Conservation (phyloP, 352 stramenopile species). For the Peronospora destructor region DNA sequence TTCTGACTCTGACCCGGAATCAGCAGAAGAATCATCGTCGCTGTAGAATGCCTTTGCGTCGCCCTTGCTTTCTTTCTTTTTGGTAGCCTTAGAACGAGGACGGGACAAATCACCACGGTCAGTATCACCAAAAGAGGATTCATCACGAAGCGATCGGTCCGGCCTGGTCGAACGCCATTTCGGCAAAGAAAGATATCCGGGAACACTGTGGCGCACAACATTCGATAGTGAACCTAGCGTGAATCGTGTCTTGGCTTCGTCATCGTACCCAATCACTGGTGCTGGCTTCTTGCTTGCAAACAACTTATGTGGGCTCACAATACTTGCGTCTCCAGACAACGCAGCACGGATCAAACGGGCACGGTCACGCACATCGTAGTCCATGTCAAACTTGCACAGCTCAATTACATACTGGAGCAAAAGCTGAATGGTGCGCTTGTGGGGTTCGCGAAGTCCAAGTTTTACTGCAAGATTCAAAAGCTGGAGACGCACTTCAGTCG, state of each 20-base stretch:
- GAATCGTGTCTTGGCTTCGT: conserved; percentile 70
- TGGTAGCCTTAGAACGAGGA: conserved; percentile 17
- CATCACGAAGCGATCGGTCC: conserved; percentile 70
- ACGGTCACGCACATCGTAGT: conserved; percentile 90
- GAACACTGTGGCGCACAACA: conserved; percentile 78
- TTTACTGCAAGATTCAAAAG: conserved; percentile 91
- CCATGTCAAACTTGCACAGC: conserved; percentile 87
- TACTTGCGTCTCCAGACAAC: conserved; percentile 45
- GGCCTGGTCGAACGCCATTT: conserved; percentile 66
- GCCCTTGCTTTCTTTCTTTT: conserved; percentile 35
- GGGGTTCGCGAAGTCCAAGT: conserved; percentile 66
- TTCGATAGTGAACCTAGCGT: conserved; percentile 83
- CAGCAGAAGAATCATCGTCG: conserved; percentile 46
- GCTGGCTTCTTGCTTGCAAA: conserved; percentile 78
- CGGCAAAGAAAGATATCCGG: conserved; percentile 71
- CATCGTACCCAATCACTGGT: conserved; percentile 63
- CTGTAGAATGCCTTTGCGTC: conserved; percentile 58
- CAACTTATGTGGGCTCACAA: conserved; percentile 67
- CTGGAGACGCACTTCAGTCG: conserved; percentile 84
- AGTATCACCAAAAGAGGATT: conserved; percentile 41
- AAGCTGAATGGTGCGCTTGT: conserved; percentile 64
- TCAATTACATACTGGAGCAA: conserved; percentile 89
- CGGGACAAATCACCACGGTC: conserved; percentile 22
- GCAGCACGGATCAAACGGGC: conserved; percentile 79
- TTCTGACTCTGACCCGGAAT: conserved; percentile 30